These are phyloP conservation scores for Guadua angustifolia DNA, from an alignment of 176 grass and related monocot genomes.

Conservation along the genomic window DNA sequence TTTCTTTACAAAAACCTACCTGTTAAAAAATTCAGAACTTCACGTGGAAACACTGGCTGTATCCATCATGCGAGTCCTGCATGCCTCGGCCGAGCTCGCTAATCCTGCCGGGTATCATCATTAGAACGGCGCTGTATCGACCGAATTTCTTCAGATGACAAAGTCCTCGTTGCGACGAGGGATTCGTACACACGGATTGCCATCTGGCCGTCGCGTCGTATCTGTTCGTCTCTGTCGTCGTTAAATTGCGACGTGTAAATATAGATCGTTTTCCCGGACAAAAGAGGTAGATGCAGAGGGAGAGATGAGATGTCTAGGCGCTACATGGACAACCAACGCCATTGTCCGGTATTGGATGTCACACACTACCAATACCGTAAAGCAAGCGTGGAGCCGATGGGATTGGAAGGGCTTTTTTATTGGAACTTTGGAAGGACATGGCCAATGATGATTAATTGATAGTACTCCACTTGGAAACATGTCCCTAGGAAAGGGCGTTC, in stretches of 20 bases:
- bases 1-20: not conserved
- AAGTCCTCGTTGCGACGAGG: too few relatives aligned
- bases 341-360: constrained; percentile 42
- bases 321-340: not conserved
- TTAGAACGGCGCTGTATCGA: not conserved
- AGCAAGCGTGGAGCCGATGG: not conserved
- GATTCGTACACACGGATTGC: not conserved
- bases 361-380: not conserved
- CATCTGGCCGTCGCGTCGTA: not conserved
- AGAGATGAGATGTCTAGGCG: not conserved
- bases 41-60: not conserved
- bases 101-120: not conserved
- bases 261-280: not conserved
- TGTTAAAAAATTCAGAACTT: not conserved
- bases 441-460: not conserved
- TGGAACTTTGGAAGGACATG: not conserved
- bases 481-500: not conserved
- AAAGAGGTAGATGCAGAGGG: constrained; percentile 32
- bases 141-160: not conserved
- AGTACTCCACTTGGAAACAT: not conserved
- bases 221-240: not conserved
- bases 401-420: not conserved
- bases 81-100: not conserved
- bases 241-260: constrained; percentile 17
- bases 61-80: not conserved